A percentile compares a stretch with the other conserved stretches of the same genome.
These are phyloP conservation scores for Pythium rhizo-oryzae DNA, from an alignment of 352 stramenopile genomes.

Conservation along the genomic window DNA sequence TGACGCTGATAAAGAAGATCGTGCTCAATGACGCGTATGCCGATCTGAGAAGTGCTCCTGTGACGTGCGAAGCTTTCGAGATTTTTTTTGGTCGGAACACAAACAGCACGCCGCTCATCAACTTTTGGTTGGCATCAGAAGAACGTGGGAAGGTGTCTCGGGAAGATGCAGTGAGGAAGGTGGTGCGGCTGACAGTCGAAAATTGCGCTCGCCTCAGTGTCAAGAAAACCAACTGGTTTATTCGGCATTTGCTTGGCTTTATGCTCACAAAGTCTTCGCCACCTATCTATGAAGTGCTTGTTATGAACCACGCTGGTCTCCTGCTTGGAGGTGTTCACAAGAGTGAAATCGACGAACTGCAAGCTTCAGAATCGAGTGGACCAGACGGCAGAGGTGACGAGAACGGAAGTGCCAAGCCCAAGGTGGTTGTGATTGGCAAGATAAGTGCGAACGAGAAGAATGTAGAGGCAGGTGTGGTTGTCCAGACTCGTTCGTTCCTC, in stretches of 20 bases:
- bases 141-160: not conserved
- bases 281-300: slow-evolving; percentile 27
- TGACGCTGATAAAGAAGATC: slow-evolving; percentile 27
- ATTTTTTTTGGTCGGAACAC: slow-evolving; percentile 48
- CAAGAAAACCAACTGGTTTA: slow-evolving; percentile 81
- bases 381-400: not conserved
- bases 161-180: slow-evolving; percentile 13
- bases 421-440: slow-evolving; percentile 19
- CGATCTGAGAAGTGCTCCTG: slow-evolving; percentile 1
- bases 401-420: slow-evolving; percentile 3
- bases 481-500: slow-evolving; percentile 26
- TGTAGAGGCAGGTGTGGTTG: slow-evolving; percentile 25
- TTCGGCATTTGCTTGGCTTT: slow-evolving; percentile 61
- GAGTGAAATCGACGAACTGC: slow-evolving; percentile 26
- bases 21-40: slow-evolving; percentile 10
- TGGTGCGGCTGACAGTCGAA: slow-evolving; percentile 12
- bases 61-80: slow-evolving; percentile 48
- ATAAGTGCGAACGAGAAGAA: slow-evolving; percentile 32
- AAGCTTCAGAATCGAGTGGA: not conserved
- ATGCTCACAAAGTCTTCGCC: slow-evolving; percentile 25
- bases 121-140: slow-evolving; percentile 31
- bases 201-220: slow-evolving; percentile 43
- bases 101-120: slow-evolving; percentile 47
- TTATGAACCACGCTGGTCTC: slow-evolving; percentile 48
- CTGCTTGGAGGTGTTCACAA: slow-evolving; percentile 50